Conservation (phyloP, 768 basidiomycete species). For the Amyloporia xantha region DNA sequence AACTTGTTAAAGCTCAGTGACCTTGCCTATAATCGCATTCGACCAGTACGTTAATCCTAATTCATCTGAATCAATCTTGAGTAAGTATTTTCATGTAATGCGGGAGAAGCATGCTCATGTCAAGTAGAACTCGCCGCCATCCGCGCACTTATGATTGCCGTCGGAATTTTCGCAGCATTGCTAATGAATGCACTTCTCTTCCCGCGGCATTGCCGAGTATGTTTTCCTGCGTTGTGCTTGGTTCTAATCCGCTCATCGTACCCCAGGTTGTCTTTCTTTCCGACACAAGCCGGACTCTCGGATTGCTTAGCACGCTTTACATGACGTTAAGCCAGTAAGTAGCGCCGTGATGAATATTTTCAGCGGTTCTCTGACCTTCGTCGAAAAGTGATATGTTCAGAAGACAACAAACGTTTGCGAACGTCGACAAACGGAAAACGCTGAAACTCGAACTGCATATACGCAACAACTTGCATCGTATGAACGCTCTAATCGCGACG, state of each 20-base stretch:
- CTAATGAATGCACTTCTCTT: slow-evolving; percentile 38
- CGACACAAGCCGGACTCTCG: slow-evolving; percentile 31
- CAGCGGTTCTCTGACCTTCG: neutral
- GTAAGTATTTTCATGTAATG: slow-evolving; percentile 16
- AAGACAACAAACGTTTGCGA: slow-evolving; percentile 15
- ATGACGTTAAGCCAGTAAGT: slow-evolving; percentile 35
- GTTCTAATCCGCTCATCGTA: neutral
- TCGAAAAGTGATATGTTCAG: slow-evolving; percentile 32
- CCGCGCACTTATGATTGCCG: slow-evolving; percentile 35
- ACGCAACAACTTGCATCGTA: slow-evolving; percentile 33
- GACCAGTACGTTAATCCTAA: slow-evolving; percentile 22
- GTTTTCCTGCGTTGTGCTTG: slow-evolving; percentile 2
- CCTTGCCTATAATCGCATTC: slow-evolving; percentile 36
- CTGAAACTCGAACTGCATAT: slow-evolving; percentile 36
- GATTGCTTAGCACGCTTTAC: slow-evolving; percentile 37
- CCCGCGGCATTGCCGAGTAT: slow-evolving; percentile 40
- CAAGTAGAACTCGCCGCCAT: slow-evolving; percentile 32
- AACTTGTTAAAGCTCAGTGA: slow-evolving; percentile 29
- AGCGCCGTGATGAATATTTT: neutral
- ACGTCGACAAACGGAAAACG: slow-evolving; percentile 27
- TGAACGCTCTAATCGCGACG: slow-evolving; percentile 31
- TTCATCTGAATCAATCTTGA: slow-evolving; percentile 22
- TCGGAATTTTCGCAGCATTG: slow-evolving; percentile 40
- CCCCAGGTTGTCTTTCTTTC: slow-evolving; percentile 36
- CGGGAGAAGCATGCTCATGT: too few relatives aligned